Evolutionary conservation across 2,329 filamentous ascomycete genomes (phyloP), one percentile per base, ranked within the genome.

Genomic region (Aspergillus eucalypticola): DNA sequence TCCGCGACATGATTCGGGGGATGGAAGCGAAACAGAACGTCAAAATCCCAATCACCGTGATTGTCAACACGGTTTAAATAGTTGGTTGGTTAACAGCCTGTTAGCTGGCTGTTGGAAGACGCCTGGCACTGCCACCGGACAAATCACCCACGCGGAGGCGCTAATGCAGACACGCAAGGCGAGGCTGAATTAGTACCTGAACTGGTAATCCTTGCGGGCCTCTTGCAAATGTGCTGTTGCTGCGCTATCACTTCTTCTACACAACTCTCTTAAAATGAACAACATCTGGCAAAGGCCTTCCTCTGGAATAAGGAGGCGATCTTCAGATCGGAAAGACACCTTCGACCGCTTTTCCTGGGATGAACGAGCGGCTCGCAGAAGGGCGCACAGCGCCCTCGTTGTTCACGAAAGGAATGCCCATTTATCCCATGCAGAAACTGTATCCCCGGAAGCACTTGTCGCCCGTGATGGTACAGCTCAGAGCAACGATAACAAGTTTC

Each of bases 401-500:
- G 27, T 29, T 10, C 27, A 8, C 1, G 17, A 42, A 1, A 42
- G 17, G 8, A 29, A 29, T 29, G 10, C 8, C 2, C 27, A 11
- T n/a, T n/a, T n/a, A n/a, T n/a, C n/a, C n/a, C n/a, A n/a, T n/a
- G n/a, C n/a, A n/a, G n/a, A n/a, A n/a, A n/a, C n/a, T n/a, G n/a
- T n/a, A n/a, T n/a, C n/a, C n/a, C n/a, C n/a, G n/a, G n/a, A 42
- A 42, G 39, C n/a, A 17, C 3, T 17, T 21, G 17, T 19, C 39
- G 2, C 5, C 2, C 17, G n/a, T 2, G 2, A 19, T 11, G 10
- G 8, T 10, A 3, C n/a, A 19, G 39, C 39, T 3, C n/a, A 19
- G 1, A 15, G 3, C n/a, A 2, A 42, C 39, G 27, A 29, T 10
- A 29, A 11, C 1, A 2, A 0, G 0, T 0, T 29, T 5, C 8